Base-by-base conservation (phyloP, 148 eudicot genomes). In the Chenopodium formosanum region DNA sequence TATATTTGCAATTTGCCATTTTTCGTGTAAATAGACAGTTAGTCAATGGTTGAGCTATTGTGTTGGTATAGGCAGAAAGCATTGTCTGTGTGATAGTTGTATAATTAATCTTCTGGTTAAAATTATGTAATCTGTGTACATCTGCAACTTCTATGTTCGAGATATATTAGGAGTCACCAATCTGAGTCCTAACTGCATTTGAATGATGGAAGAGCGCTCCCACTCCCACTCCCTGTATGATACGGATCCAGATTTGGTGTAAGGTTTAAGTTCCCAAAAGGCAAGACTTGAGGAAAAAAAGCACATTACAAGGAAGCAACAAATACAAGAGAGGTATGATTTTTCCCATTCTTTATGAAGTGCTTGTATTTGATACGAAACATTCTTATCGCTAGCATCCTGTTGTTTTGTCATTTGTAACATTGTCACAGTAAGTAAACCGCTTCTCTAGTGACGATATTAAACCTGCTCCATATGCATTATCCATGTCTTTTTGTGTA, bases 391-490 rank as follows among this genome's bases (percentile, higher is more conserved):
- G 64, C 73, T 84, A 52, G 69, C 60, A 64, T 62, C 77, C 25
- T 68, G 78, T 10, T 19, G 10, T 40, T 40, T 40, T 65, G 23
- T 52, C 74, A 14, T 70, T 13, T 20, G 3, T 68, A 8, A n/a
- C 25, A 47, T 62, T 16, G 27, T 80, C 23, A 7, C 63, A 31
- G 58, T 32, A 23, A 74, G 40, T 70, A 69, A 47, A 16, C 20
- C 20, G 47, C 53, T 50, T 50, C 14, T 75, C 71, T 67, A 47
- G 44, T 83, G 75, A 74, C 48, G 67, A 78, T 46, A 70, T 19
- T 71, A 31, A 76, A 84, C 81, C 86, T 76, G 74, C 81, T 80
- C 80, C 78, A 76, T 76, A 47, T 65, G 77, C 78, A 69, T 70
- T 47, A 23, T 46, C 70, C 77, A 48, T 71, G 86, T n/a, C 80